phyloP scores from a whole-genome alignment of 306 rosid genomes.

The Calophaca sinica region DNA sequence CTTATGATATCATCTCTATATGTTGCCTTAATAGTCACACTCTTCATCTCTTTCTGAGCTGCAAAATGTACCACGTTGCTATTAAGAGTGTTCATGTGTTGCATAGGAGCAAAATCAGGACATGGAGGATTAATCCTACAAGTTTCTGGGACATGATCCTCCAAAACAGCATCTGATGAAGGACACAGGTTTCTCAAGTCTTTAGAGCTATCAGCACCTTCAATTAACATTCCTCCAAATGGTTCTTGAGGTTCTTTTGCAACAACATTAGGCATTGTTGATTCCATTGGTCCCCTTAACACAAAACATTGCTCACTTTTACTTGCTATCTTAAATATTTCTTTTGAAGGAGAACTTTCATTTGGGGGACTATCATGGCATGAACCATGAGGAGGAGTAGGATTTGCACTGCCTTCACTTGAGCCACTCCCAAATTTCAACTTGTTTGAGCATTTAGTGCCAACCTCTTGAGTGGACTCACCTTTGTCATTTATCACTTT shows the following conservation, averaged over 20 bases:
- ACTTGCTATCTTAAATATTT: constrained; percentile 41
- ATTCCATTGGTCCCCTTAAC: constrained; percentile 55
- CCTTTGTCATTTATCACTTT: constrained; percentile 49
- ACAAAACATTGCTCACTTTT: constrained; percentile 47
- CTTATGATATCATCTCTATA: constrained; percentile 80
- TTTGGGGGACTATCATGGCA: constrained; percentile 71
- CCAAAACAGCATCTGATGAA: constrained; percentile 60
- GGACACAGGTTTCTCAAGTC: constrained; percentile 80
- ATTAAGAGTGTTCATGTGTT: constrained; percentile 37
- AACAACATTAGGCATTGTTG: constrained; percentile 42
- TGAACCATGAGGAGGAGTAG: constrained; percentile 67
- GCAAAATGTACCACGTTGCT: constrained; percentile 37
- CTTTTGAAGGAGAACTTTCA: constrained; percentile 51
- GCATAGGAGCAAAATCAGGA: constrained; percentile 54
- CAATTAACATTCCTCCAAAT: constrained; percentile 68
- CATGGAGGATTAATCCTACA: constrained; percentile 52
- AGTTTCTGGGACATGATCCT: constrained; percentile 60
- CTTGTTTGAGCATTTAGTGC: too few species aligned
- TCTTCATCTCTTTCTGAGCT: constrained; percentile 57
- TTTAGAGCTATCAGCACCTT: constrained; percentile 81
- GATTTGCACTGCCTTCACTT: constrained; percentile 57
- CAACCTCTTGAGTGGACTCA: constrained; percentile 44
- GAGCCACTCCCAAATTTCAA: too few species aligned
- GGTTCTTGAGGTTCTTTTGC: constrained; percentile 59
- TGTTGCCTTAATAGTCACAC: constrained; percentile 72